phyloP scores from a whole-genome alignment of 2,329 filamentous ascomycete species.

The Botrytis porri region DNA sequence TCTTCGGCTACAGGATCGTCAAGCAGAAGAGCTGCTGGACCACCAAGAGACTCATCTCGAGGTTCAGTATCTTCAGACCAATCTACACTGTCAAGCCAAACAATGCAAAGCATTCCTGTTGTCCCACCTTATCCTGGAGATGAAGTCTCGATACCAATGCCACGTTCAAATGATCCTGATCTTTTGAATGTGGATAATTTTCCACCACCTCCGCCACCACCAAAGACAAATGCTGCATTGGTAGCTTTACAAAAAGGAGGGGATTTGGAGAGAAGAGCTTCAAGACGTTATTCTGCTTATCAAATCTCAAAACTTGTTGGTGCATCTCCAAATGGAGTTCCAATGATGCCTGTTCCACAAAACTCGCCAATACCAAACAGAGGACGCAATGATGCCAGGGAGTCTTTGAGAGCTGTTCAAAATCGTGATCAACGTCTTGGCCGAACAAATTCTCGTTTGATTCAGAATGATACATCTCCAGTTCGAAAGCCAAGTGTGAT shows the following conservation, averaged over 20 bases:
- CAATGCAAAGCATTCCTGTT: conserved; percentile 73
- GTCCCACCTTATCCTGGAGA: conserved; percentile 69
- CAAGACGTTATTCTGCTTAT: conserved; percentile 90
- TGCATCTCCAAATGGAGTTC: conserved; percentile 74
- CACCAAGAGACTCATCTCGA: conserved; percentile 51
- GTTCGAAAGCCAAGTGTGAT: conserved; percentile 58
- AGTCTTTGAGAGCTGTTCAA: conserved; percentile 74
- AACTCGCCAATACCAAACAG: conserved; percentile 82
- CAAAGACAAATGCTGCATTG: conserved; percentile 83
- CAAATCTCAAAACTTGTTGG: conserved; percentile 95
- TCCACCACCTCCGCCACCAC: conserved; percentile 74
- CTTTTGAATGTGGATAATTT: conserved; percentile 56
- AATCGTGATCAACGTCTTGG: conserved; percentile 54
- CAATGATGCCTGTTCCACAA: conserved; percentile 80
- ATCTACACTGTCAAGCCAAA: conserved; percentile 69
- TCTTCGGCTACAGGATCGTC: conserved; percentile 31
- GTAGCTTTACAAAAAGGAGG: conserved; percentile 88
- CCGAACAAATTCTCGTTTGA: conserved; percentile 44
- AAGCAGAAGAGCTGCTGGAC: conserved; percentile 27
- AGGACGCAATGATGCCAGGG: conserved; percentile 71
- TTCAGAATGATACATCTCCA: conserved; percentile 57
- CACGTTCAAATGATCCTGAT: conserved; percentile 42
- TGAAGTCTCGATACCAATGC: conserved; percentile 49
- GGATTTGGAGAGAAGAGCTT: conserved; percentile 87
- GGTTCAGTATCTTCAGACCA: conserved; percentile 54